Evolutionary conservation across 805 yeast species (phyloP), one percentile per base, ranked within the genome.

Genomic region (Vanderwaltozyma tropicalis): DNA sequence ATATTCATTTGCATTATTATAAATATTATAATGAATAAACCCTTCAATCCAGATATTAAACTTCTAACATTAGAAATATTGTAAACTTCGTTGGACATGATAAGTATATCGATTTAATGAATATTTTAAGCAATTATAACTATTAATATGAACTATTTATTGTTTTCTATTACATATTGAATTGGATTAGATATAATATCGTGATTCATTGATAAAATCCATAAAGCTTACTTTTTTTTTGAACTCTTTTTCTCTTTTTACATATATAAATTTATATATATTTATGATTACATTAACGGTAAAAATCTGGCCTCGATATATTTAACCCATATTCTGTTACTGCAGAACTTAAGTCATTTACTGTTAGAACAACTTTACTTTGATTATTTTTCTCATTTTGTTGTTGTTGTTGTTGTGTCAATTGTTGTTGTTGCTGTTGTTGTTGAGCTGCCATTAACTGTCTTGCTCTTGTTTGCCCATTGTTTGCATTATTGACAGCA

Each of bases 301-400:
- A 92, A 59, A 88, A 92, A 47, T 87, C 97, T 0, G 98, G 97
- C 50, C 96, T 73, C 45, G 80, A 74, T 4, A 92, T 76, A 52
- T 92, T 88, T 47, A 92, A 67, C 2, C 95, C 95, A 54, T 92
- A 92, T 55, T 92, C 99, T 32, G 86, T 76, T 43, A 94, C 67
- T 1, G 97, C 97, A 56, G 86, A 82, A 49, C 95, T 80, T 52
- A 92, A 68, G 55, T 92, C 97, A 45, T 87, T 95, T 76, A 87
- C 84, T 0, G 96, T 88, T 42, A 92, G 70, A 5, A 87, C 89
- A 28, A 86, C 80, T 55, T 86, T 88, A 28, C 82, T 83, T 42
- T 76, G 57, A 5, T 57, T 53, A 1, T 50, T 48, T 44, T 50
- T 55, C 37, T 52, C 66, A 37, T 49, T 74, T 54, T 67, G 73